Conservation (phyloP, 805 yeast genomes). For the Hagleromyces aurorensis region DNA sequence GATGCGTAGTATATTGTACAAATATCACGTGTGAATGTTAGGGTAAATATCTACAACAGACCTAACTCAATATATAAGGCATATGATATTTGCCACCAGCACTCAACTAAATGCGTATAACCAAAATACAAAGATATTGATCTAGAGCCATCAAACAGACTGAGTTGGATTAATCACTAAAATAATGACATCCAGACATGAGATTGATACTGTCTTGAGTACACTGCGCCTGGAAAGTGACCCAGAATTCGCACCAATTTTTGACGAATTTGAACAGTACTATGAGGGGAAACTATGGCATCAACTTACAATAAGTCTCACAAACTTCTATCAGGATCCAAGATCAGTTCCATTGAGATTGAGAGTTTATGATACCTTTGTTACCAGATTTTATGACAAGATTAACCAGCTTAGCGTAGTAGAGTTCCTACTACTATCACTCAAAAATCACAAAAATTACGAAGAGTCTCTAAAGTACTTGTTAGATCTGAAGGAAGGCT, state of each 20-base stretch:
- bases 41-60: too few relatives aligned
- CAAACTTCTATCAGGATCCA: slow-evolving; percentile 50
- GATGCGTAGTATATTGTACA: too few relatives aligned
- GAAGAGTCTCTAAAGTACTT: slow-evolving; percentile 48
- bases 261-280: slow-evolving; percentile 56
- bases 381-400: slow-evolving; percentile 56
- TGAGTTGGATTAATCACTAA: background rate
- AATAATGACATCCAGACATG: slow-evolving; percentile 14
- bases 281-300: slow-evolving; percentile 93
- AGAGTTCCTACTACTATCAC: slow-evolving; percentile 56
- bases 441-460: slow-evolving; percentile 35
- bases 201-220: slow-evolving; percentile 24
- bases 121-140: background rate
- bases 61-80: too few relatives aligned
- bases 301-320: slow-evolving; percentile 69
- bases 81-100: slow-evolving; percentile 4
- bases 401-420: slow-evolving; percentile 75
- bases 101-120: background rate
- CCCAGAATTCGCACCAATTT: slow-evolving; percentile 49
- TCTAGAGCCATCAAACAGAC: background rate
- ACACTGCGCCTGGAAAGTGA: slow-evolving; percentile 61
- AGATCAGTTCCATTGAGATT: slow-evolving; percentile 48
- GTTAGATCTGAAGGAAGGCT: slow-evolving; percentile 38
- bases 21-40: too few relatives aligned
- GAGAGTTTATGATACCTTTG: slow-evolving; percentile 63